Conservation (phyloP, 2,329 filamentous ascomycete species). For the Xylariaceae sp. region DNA sequence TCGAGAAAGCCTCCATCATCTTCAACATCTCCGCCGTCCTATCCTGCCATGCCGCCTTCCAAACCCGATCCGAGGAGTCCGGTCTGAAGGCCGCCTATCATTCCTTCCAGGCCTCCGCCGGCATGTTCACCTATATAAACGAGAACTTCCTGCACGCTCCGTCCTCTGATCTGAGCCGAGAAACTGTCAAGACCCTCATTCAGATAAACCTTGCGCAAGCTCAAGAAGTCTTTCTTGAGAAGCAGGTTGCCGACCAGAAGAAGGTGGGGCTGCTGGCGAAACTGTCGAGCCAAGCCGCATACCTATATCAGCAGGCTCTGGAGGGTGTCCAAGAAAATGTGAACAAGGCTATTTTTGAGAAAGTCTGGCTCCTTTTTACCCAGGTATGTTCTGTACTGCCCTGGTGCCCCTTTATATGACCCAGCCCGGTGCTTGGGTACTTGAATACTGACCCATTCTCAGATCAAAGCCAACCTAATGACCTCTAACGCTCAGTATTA, state of each 20-base stretch:
- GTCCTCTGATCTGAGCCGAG: slow-evolving; percentile 90
- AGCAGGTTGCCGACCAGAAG: slow-evolving; percentile 90
- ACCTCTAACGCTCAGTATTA: slow-evolving; percentile 89
- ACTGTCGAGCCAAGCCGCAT: slow-evolving; percentile 85
- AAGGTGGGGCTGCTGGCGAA: slow-evolving; percentile 92
- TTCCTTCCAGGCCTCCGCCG: slow-evolving; percentile 95
- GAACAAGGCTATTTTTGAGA: slow-evolving; percentile 87
- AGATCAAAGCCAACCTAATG: slow-evolving; percentile 81
- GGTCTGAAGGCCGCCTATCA: slow-evolving; percentile 97
- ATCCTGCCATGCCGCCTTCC: slow-evolving; percentile 91
- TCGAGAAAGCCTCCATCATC: slow-evolving; percentile 98
- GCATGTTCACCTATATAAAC: slow-evolving; percentile 99
- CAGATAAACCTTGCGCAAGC: slow-evolving; percentile 91
- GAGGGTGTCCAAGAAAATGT: slow-evolving; percentile 95
- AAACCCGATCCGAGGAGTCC: slow-evolving; percentile 88
- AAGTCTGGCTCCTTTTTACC: slow-evolving; percentile 83
- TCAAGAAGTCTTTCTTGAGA: slow-evolving; percentile 96
- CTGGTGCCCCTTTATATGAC: background rate
- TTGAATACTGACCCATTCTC: slow-evolving; percentile 22
- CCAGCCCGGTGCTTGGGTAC: background rate
- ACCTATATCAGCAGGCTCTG: slow-evolving; percentile 82
- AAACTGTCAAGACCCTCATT: slow-evolving; percentile 95
- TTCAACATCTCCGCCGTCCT: slow-evolving; percentile 99
- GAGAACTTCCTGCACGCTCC: slow-evolving; percentile 98
- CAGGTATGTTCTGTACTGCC: slow-evolving; percentile 60